phyloP scores from a whole-genome alignment of 345 rosid genomes.

The Melaleuca alternifolia region DNA sequence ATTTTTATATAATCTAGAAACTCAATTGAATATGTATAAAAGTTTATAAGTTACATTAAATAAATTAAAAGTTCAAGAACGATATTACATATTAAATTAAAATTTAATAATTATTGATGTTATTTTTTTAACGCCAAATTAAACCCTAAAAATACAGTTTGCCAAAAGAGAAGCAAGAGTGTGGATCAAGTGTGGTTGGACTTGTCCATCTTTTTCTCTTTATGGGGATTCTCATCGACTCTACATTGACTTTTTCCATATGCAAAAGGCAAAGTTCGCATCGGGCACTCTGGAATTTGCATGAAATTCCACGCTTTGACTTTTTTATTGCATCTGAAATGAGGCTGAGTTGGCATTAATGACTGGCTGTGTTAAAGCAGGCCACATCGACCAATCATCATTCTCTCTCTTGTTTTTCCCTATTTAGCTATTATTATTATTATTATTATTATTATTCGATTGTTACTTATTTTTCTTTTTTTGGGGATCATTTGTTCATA shows the following conservation, averaged over 20 bases:
- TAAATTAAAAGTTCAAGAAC: too few relatives aligned
- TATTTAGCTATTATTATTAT: background rate
- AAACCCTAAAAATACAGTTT: background rate
- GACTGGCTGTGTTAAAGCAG: background rate
- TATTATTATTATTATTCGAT: background rate
- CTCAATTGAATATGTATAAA: too few relatives aligned
- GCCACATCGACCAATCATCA: rapidly evolving
- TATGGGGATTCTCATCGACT: background rate
- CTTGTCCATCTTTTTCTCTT: background rate
- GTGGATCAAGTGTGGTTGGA: background rate
- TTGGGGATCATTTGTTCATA: background rate
- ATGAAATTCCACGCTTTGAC: background rate
- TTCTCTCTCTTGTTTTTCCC: background rate
- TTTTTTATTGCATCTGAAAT: background rate
- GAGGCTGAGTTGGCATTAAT: background rate
- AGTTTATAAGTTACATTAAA: too few relatives aligned
- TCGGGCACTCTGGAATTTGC: background rate
- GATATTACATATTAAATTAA: background rate
- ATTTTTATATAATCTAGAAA: too few relatives aligned
- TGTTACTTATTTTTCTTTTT: background rate
- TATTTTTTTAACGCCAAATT: rapidly evolving
- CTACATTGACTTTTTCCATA: background rate
- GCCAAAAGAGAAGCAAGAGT: background rate
- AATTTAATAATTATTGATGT: rapidly evolving
- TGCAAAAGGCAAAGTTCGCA: too few relatives aligned